Evolutionary conservation across 331 rosid genomes (phyloP), one percentile per base, ranked within the genome.

Genomic region (Pyrus hybrid): DNA sequence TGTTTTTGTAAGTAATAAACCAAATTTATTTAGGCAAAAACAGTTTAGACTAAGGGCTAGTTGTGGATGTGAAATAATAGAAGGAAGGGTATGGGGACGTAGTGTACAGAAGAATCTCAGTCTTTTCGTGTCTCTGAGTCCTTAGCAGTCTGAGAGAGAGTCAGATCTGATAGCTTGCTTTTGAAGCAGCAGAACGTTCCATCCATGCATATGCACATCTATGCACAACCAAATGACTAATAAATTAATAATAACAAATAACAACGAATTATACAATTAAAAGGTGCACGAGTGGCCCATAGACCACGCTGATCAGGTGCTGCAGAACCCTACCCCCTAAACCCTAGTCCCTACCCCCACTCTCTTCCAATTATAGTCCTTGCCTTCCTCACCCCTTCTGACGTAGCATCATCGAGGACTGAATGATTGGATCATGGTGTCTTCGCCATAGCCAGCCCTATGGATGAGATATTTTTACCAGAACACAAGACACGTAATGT

Each of bases 261-360:
- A 21, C 25, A 8, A 3, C 47, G 30, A 51, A 51, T 14, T 49
- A 51, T 17, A 8, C 47, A 10, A 49, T 63, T 43, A 69, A 11
- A 51, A 45, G 26, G 18, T 64, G 81, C 82, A 79, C 79, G 88
- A 77, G 83, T 82, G 86, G 78, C 79, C 83, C 86, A 68, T 82
- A 57, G 35, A 67, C 81, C 79, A 68, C 82, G 88, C 84, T 77
- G 86, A 63, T 82, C 89, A 85, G 86, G 86, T 77, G 79, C 85
- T 76, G 89, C 84, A 73, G 60, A 17, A 53, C 30, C 77, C 28
- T 5, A 7, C 63, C 4, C 67, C 53, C 43, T 21, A 14, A 14
- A 11, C 22, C 43, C 53, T 58, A 14, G 14, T 37, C 29, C 74
- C 33, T 60, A 58, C 23, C 8, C 8, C 3, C 28, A n/a, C 13